phyloP scores from a whole-genome alignment of 768 basidiomycete species.

The Neoboletus brunneissimus region DNA sequence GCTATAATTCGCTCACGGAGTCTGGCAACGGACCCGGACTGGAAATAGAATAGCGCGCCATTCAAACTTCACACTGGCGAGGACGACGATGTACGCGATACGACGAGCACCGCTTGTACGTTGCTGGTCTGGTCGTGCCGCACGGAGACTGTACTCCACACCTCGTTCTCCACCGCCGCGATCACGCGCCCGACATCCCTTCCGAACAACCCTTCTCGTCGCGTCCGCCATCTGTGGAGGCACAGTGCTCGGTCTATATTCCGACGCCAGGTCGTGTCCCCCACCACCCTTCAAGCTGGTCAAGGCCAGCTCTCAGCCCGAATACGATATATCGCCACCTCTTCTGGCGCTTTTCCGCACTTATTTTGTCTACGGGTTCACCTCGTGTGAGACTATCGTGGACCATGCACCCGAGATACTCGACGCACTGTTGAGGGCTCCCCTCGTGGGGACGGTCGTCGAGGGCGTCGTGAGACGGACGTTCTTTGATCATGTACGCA shows the following conservation, averaged over 20 bases:
- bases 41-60: neutral
- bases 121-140: neutral
- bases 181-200: neutral
- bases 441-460: constrained; percentile 56
- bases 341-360: constrained; percentile 55
- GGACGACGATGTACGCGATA: constrained; percentile 8
- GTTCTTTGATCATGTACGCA: constrained; percentile 77
- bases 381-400: constrained; percentile 72
- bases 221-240: constrained; percentile 19
- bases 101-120: constrained; percentile 8
- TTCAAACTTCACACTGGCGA: neutral
- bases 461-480: constrained; percentile 71
- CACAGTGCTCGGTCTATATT: constrained; percentile 18
- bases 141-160: constrained; percentile 9
- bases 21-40: neutral
- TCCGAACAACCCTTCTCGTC: constrained; percentile 16
- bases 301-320: neutral
- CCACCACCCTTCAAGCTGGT: constrained; percentile 17
- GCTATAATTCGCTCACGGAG: neutral
- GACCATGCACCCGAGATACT: constrained; percentile 72
- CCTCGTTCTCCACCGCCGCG: neutral
- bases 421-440: constrained; percentile 45
- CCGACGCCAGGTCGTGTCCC: constrained; percentile 28
- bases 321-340: constrained; percentile 13
- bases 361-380: constrained; percentile 80